Evolutionary conservation across 2,329 filamentous ascomycete species (phyloP), one percentile per base, ranked within the genome.

Genomic region (Microdochium nivale): DNA sequence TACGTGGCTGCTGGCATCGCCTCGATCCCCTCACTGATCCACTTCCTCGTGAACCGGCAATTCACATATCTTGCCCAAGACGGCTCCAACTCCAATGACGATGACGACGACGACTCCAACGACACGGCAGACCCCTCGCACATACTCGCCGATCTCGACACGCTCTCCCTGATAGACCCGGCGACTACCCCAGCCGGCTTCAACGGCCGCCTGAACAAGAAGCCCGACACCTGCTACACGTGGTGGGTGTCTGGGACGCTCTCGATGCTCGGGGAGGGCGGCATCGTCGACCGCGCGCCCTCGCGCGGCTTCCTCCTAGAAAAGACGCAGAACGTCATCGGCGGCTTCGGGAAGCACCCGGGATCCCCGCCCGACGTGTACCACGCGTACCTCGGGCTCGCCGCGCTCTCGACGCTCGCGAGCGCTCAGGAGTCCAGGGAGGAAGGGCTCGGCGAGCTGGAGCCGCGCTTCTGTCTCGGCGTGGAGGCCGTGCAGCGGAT

Each of bases 171-270:
- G 1, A 61, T 65, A 11, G 62, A 67, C 21, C 52, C 55, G 25
- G 50, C 56, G 9, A 53, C 60, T 19, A 67, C 71, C 10, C 79
- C 78, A 61, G 78, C 89, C 1, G 94, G 91, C 10, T 90, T 95
- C 70, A 96, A 95, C 62, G 94, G 94, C 25, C 83, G 94, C 49
- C 84, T 82, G 65, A 96, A 96, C 72, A 99, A 99, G 68, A 78
- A 85, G 48, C 87, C 88, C 10, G 94, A 99, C 69, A 97, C 94
- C 0, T 99, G 94, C 70, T 99, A 99, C 67, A 86, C 83, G 23
- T 99, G 92, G 76, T 99, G 94, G 94, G 89, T 88, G 0, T 78
- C 79, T 3, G 90, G 82, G 2, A 82, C 90, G 1, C 64, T 81
- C 1, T 60, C 64, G 50, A 73, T 77, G 37, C 52, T 65, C 3